Percentiles rank a stretch among this genome's conserved stretches.
Evolutionary conservation across 2,329 filamentous ascomycete species (phyloP).

Genomic region (Sporothrix curviconia): DNA sequence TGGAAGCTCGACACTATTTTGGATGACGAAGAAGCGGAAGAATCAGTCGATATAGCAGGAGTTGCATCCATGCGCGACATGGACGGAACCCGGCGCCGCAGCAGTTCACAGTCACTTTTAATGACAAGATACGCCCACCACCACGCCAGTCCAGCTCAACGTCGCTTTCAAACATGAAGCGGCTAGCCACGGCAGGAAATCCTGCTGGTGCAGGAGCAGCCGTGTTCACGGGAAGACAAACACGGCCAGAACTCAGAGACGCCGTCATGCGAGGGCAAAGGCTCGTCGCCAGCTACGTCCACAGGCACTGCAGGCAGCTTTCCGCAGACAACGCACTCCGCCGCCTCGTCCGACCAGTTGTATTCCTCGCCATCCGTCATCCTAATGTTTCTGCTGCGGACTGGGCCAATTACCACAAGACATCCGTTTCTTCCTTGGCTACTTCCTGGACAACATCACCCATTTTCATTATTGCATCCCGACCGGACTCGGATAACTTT

Average conservation of each 20-base stretch:
- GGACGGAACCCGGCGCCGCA: neutral
- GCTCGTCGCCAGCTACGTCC: constrained; percentile 47
- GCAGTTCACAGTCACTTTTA: constrained; percentile 6
- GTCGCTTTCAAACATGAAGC: constrained; percentile 33
- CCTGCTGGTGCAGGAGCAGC: neutral
- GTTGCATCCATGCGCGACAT: too few relatives aligned
- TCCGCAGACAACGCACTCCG: constrained; percentile 25
- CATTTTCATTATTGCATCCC: constrained; percentile 78
- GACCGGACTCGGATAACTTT: constrained; percentile 63
- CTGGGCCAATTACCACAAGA: constrained; percentile 59
- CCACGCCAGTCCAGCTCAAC: constrained; percentile 33
- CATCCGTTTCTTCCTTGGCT: constrained; percentile 70
- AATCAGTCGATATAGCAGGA: constrained; percentile 16
- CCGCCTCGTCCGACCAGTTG: constrained; percentile 12
- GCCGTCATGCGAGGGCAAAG: constrained; percentile 46
- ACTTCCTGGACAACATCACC: constrained; percentile 70
- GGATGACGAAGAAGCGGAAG: constrained; percentile 40
- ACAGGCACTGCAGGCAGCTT: constrained; percentile 35
- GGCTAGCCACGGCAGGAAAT: neutral
- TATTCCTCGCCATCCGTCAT: constrained; percentile 13
- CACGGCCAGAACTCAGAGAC: constrained; percentile 47
- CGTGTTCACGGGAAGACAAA: neutral
- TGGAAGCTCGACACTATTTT: constrained; percentile 45
- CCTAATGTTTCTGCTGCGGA: constrained; percentile 31
- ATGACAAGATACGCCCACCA: constrained; percentile 20